These are phyloP conservation scores for Ambrosiella cleistominuta DNA, from an alignment of 2,329 filamentous ascomycete genomes.

Conservation along the genomic window DNA sequence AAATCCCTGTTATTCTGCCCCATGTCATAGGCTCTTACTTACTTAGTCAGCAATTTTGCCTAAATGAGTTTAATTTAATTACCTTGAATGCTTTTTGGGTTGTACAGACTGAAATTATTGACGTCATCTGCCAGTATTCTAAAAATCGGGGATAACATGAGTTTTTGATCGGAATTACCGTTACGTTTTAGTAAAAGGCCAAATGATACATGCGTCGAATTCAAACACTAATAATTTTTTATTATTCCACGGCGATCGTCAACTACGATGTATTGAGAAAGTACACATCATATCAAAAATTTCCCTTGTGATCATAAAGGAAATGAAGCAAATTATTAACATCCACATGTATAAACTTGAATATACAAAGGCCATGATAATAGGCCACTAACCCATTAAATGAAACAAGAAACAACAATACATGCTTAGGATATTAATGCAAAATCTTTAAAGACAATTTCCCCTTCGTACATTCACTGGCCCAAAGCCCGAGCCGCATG, in stretches of 20 bases:
- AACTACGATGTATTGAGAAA: not conserved
- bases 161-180: no score
- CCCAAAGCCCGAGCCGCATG: constrained; percentile 12
- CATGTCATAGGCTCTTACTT: not conserved
- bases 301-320: not conserved
- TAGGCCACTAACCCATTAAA: not conserved
- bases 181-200: no score
- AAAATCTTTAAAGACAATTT: not conserved
- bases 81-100: not conserved
- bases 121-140: no score
- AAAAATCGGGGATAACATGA: no score
- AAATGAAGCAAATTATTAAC: not conserved
- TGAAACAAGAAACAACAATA: not conserved
- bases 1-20: not conserved
- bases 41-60: not conserved
- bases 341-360: not conserved
- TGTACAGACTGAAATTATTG: not conserved
- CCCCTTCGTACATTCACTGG: not conserved
- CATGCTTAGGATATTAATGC: no score
- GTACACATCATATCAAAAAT: no score
- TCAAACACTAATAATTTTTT: no score
- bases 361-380: not conserved
- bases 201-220: no score
- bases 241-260: no score
- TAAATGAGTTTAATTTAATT: not conserved